phyloP scores from a whole-genome alignment of 2,329 filamentous ascomycete species.

The Pseudogymnoascus sp. region DNA sequence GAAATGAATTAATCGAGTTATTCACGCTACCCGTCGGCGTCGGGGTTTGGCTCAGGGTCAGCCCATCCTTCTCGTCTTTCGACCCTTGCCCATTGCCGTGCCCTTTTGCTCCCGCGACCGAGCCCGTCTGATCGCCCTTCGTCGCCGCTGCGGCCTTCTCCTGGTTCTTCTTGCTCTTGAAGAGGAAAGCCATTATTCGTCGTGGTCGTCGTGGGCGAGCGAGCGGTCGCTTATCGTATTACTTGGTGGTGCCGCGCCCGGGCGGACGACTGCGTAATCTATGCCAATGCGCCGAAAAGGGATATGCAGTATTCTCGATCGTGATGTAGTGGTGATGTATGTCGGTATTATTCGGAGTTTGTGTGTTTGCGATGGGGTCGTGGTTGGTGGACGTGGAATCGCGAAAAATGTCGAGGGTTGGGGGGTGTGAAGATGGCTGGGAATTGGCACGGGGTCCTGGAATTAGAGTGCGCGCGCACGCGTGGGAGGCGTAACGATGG shows the following conservation, averaged over 20 bases:
- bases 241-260: constrained; percentile 11
- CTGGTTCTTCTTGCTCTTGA: constrained; percentile 74
- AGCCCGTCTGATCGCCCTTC: constrained; percentile 16
- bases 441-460: constrained; percentile 5
- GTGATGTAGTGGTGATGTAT: neutral
- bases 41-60: constrained; percentile 53
- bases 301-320: neutral
- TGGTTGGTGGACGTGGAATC: neutral
- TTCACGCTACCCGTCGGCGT: constrained; percentile 49
- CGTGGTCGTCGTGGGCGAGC: constrained; percentile 29
- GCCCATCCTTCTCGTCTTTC: constrained; percentile 45
- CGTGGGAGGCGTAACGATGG: neutral
- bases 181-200: constrained; percentile 67
- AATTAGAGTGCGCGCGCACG: constrained; percentile 2
- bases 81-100: constrained; percentile 40
- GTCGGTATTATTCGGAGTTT: neutral
- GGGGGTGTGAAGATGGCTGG: constrained; percentile 2
- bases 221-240: constrained; percentile 24
- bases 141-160: constrained; percentile 45
- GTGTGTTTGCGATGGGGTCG: neutral
- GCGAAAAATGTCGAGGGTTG: constrained; percentile 8
- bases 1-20: constrained; percentile 60
- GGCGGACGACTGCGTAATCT: constrained; percentile 23
- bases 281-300: constrained; percentile 18
- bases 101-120: constrained; percentile 33